Conservation (phyloP, 179 eudicot species). For the Spergularia azorica region DNA sequence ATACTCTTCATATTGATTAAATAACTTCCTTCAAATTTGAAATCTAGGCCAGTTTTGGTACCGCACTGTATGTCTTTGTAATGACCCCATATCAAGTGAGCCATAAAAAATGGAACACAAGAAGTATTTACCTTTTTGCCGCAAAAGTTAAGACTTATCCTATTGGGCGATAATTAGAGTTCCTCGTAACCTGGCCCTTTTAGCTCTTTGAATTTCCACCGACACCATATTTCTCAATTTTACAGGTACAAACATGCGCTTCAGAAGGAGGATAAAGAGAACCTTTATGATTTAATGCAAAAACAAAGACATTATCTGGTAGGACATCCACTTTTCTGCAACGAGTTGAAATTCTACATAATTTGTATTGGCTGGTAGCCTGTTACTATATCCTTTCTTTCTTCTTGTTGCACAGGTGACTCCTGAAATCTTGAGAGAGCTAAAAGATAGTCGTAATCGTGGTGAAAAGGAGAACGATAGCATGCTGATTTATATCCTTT, state of each 20-base stretch:
- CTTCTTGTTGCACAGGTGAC: constrained; percentile 60
- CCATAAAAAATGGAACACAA: too few species aligned
- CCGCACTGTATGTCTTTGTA: too few species aligned
- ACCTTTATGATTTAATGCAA: constrained; percentile 54
- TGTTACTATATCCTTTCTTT: not conserved
- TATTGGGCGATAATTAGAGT: not conserved
- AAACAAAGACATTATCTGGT: constrained; percentile 75
- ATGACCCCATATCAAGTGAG: too few species aligned
- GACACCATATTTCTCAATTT: not conserved
- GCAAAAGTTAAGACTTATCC: too few species aligned
- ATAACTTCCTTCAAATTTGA: too few species aligned
- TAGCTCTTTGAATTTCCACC: not conserved
- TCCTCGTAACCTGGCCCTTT: not conserved
- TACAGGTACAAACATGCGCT: constrained; percentile 80
- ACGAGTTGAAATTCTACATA: not conserved
- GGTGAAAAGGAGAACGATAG: constrained; percentile 76
- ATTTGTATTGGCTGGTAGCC: not conserved
- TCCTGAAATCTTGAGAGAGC: constrained; percentile 79
- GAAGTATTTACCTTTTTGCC: too few species aligned
- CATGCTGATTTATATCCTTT: constrained; percentile 84
- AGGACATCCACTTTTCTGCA: constrained; percentile 26
- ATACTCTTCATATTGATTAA: too few species aligned
- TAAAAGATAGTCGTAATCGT: constrained; percentile 73
- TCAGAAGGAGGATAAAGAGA: constrained; percentile 67
- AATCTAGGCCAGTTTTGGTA: too few species aligned